A percentile compares a stretch with the other conserved stretches of the same genome.
phyloP scores from a whole-genome alignment of 2,329 filamentous ascomycete species.

The Aspergillus unguis region DNA sequence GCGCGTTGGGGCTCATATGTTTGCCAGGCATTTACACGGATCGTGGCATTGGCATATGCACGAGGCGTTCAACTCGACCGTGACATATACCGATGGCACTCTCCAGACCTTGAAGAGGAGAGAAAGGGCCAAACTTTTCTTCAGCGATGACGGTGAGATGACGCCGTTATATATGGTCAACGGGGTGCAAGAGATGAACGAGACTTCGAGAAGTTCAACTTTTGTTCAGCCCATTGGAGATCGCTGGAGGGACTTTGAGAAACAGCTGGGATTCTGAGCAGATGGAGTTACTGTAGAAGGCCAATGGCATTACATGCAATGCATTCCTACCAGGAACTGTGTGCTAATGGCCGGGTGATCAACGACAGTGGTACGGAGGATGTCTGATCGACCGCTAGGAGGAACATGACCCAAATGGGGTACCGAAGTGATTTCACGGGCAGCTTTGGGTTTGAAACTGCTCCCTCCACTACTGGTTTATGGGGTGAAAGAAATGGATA shows the following conservation, averaged over 20 bases:
- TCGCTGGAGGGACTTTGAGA: conserved; percentile 9
- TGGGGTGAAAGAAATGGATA: no score
- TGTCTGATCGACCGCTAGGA: no score
- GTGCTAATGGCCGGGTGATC: no score
- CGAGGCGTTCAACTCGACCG: conserved; percentile 27
- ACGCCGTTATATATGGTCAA: conserved; percentile 48
- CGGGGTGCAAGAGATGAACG: conserved; percentile 45
- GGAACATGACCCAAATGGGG: no score
- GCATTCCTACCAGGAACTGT: no score
- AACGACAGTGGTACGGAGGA: no score
- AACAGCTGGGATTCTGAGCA: neutral
- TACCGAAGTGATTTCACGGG: no score
- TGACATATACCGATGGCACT: conserved; percentile 41
- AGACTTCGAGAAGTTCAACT: conserved; percentile 35
- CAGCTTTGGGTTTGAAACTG: no score
- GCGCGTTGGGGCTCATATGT: conserved; percentile 34
- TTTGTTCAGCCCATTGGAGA: conserved; percentile 42
- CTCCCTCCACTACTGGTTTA: no score
- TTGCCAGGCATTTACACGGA: conserved; percentile 25
- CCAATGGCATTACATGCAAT: no score
- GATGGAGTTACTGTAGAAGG: neutral
- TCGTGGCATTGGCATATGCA: conserved; percentile 33
- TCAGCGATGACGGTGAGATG: conserved; percentile 47
- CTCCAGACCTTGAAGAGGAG: conserved; percentile 42
- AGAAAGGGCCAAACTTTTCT: conserved; percentile 50